phyloP scores from a whole-genome alignment of 345 rosid genomes.

The Eutrema japonicum region DNA sequence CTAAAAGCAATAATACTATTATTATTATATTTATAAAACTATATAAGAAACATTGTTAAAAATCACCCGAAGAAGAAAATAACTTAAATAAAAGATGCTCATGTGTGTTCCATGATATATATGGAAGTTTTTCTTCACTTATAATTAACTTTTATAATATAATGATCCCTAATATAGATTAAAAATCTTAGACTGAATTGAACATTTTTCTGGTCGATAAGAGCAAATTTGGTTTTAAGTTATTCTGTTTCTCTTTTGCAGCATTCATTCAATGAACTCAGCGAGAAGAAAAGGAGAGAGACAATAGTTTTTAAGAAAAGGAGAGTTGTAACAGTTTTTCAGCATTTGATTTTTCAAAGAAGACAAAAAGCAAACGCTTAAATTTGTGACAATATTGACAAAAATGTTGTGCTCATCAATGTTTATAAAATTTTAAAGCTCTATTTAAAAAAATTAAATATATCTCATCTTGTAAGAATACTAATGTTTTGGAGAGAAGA shows the following conservation, averaged over 20 bases:
- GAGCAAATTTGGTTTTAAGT: constrained; percentile 44
- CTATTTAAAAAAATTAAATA: background rate
- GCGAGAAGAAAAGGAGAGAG: constrained; percentile 38
- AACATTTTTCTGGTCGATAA: constrained; percentile 43
- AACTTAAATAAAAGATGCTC: constrained; percentile 26
- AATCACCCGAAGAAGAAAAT: constrained; percentile 18
- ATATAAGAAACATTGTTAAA: constrained; percentile 31
- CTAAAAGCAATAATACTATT: constrained; percentile 13
- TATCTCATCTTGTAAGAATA: constrained; percentile 5
- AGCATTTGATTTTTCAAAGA: constrained; percentile 43
- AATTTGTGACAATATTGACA: constrained; percentile 36
- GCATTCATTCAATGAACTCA: constrained; percentile 44
- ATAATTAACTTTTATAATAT: background rate
- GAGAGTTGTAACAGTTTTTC: constrained; percentile 44
- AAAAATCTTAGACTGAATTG: constrained; percentile 7
- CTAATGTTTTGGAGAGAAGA: background rate
- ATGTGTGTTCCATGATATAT: constrained; percentile 39
- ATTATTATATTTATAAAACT: constrained; percentile 5
- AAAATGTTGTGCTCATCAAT: constrained; percentile 31
- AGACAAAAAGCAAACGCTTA: constrained; percentile 36
- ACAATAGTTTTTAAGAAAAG: constrained; percentile 43
- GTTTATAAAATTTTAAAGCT: constrained; percentile 18
- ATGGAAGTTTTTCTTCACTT: constrained; percentile 20
- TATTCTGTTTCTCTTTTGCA: constrained; percentile 47
- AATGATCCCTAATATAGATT: too few relatives aligned